Percentiles rank a stretch among this genome's conserved stretches.
Conservation (phyloP, 768 basidiomycete genomes). For the Tylopilus rubrobrunneus region DNA sequence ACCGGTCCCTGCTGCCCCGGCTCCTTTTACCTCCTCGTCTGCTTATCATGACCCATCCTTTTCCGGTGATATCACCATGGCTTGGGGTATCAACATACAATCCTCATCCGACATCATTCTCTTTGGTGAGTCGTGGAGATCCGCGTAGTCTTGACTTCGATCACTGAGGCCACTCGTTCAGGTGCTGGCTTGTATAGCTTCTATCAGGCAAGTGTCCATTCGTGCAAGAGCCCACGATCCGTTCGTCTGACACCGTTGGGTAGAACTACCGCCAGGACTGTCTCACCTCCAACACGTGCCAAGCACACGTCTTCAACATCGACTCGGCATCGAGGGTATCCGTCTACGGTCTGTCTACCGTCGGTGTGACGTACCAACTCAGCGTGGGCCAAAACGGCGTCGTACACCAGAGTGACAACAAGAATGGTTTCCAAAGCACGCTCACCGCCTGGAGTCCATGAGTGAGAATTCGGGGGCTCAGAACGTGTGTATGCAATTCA, state of each 20-base stretch:
- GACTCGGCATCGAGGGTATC: slow-evolving; percentile 36
- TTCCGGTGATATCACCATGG: not conserved
- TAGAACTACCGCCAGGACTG: slow-evolving; percentile 40
- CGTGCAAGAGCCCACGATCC: not conserved
- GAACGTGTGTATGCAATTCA: no score
- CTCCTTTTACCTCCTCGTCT: slow-evolving; percentile 36
- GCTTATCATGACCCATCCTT: slow-evolving; percentile 39
- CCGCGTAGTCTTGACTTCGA: no score
- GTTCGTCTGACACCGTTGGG: not conserved
- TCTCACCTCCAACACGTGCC: slow-evolving; percentile 33
- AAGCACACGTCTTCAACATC: slow-evolving; percentile 40
- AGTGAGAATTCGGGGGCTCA: not conserved
- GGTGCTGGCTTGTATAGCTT: slow-evolving; percentile 50
- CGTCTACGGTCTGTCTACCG: slow-evolving; percentile 44
- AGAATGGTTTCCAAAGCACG: slow-evolving; percentile 4
- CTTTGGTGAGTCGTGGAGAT: not conserved
- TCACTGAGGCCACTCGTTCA: slow-evolving; percentile 4
- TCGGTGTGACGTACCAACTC: slow-evolving; percentile 35
- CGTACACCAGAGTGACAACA: not conserved
- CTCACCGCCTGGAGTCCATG: slow-evolving; percentile 1
- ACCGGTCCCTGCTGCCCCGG: slow-evolving; percentile 40
- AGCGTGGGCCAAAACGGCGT: slow-evolving; percentile 2
- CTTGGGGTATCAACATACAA: slow-evolving; percentile 20
- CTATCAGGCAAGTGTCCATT: slow-evolving; percentile 32
- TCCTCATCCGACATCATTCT: slow-evolving; percentile 42